Base-by-base conservation (phyloP, 805 yeast genomes). In the Spathaspora passalidarum region DNA sequence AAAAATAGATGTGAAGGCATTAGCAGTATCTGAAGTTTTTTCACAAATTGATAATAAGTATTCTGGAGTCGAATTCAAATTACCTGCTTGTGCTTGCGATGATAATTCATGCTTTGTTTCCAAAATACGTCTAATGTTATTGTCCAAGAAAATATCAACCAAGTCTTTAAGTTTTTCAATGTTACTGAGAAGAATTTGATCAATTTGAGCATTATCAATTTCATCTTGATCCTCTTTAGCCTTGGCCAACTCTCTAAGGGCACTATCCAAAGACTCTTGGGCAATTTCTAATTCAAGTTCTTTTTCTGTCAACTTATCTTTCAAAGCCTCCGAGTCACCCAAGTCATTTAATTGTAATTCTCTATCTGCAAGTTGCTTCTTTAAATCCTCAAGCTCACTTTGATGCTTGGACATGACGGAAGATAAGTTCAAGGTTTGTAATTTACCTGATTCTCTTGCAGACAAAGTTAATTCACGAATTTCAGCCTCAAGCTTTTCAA, bases 1-100 rank as follows among this genome's bases (percentile, higher is more conserved):
- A 71, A 88, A 88, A 5, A 84, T 80, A 20, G 82, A 79, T 4
- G 96, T 86, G 63, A 90, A 88, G 34, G 85, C 91, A 5, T 91
- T 87, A 0, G 91, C 89, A 13, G 79, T 69, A 34, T 81, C 78
- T 0, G 88, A 79, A 16, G 85, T 76, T 51, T 82, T 78, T 59
- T 90, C 96, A 50, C 84, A 70, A 35, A 87, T 69, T 0, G 92
- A 82, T 29, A 83, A 68, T 18, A 85, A 63, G 55, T 79, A 84
- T 52, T 79, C 82, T 2, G 92, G 87, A 0, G 92, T 79, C 2
- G 94, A 75, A 60, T 82, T 82, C 53, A 82, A 80, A 59, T 86
- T 87, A 45, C 94, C 94, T 3, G 89, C 88, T 63, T 86, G 88
- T 80, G 85, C 79, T 23, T 94, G 88, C 4, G 91, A 84, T 45